These are phyloP conservation scores for Ajuga reptans DNA, from an alignment of 305 asterid genomes.

Conservation along the genomic window DNA sequence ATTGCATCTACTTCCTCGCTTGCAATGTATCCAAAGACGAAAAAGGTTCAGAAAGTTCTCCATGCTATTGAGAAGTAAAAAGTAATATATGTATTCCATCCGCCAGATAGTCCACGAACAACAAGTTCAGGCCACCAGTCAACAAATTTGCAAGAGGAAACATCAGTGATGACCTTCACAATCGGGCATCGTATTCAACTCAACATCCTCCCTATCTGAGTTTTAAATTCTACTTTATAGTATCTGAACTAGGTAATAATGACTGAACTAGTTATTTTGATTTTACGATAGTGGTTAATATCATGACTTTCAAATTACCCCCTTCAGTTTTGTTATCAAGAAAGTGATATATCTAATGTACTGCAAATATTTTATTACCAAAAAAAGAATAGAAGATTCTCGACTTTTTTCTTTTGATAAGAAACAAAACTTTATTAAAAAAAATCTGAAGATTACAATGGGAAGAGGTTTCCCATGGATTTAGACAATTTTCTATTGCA, in stretches of 20 bases:
- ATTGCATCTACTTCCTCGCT: not conserved
- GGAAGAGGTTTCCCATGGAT: no score
- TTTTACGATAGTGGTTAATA: not conserved
- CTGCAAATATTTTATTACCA: no score
- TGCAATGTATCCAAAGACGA: not conserved
- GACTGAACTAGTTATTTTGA: not conserved
- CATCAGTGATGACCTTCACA: not conserved
- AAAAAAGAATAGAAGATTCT: no score
- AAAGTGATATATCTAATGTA: no score
- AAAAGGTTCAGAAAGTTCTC: not conserved
- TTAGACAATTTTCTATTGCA: no score
- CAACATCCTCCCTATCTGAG: not conserved
- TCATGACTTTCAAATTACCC: not conserved
- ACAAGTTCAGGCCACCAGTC: not conserved
- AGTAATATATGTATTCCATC: not conserved
- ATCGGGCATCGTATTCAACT: not conserved
- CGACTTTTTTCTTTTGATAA: no score
- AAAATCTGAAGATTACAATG: no score
- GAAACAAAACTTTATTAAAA: no score
- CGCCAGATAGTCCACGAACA: not conserved
- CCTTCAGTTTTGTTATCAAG: not conserved
- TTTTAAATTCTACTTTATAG: not conserved
- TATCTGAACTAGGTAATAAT: not conserved
- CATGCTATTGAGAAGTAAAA: not conserved
- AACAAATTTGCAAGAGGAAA: not conserved